Evolutionary conservation across 2,329 filamentous ascomycete species (phyloP).

Genomic region (Fusarium pilosicola): DNA sequence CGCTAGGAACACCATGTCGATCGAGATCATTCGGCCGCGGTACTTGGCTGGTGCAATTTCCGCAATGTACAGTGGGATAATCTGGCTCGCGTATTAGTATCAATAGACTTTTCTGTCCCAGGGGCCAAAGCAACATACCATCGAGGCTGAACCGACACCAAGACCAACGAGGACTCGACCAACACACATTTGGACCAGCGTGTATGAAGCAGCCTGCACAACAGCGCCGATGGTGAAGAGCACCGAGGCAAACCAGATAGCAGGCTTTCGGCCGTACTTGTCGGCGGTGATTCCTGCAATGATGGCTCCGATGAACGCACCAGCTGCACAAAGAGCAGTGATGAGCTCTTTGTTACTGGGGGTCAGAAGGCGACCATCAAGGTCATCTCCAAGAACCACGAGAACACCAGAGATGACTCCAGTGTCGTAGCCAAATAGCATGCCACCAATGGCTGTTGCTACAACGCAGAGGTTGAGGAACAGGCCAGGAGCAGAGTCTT

Average conservation of each 20-base stretch:
- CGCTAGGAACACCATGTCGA: conserved; percentile 59
- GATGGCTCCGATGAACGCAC: conserved; percentile 40
- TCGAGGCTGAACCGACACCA: conserved; percentile 58
- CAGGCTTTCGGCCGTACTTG: conserved; percentile 38
- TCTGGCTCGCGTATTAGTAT: not conserved
- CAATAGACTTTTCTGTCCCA: rapidly evolving
- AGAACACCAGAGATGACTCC: conserved; percentile 52
- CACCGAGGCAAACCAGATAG: conserved; percentile 38
- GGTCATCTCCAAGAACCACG: conserved; percentile 38
- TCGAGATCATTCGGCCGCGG: conserved; percentile 58
- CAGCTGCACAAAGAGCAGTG: conserved; percentile 60
- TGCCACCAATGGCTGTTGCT: not conserved
- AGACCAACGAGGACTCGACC: conserved; percentile 57
- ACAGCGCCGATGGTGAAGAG: conserved; percentile 38
- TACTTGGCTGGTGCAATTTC: conserved; percentile 61
- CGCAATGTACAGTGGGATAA: conserved; percentile 53
- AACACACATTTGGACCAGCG: conserved; percentile 41
- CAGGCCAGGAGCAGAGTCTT: not conserved
- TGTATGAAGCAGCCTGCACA: conserved; percentile 38
- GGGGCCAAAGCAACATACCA: conserved; percentile 45
- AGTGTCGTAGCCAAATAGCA: conserved; percentile 42
- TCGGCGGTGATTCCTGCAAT: conserved; percentile 40
- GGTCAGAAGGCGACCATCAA: conserved; percentile 52
- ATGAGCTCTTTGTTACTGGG: conserved; percentile 59
- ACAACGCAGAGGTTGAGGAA: not conserved